phyloP scores from a whole-genome alignment of 75 land plant species.

The Picea sitchensis region DNA sequence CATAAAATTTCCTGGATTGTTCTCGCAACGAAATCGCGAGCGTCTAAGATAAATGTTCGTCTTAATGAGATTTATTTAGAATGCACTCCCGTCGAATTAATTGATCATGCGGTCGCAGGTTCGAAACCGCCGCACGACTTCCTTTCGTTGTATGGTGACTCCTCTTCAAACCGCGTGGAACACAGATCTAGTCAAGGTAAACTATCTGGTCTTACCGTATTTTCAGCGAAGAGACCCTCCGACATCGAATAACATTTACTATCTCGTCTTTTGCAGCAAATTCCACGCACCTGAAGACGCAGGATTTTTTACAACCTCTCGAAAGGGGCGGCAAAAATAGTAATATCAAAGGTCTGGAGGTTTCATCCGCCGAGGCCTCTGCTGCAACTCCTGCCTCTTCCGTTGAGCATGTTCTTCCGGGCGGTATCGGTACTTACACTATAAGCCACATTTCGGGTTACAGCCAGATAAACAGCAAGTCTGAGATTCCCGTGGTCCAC shows the following conservation, averaged over 20 bases:
- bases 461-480: neutral
- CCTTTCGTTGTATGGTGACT: slow-evolving; percentile 43
- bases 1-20: no score
- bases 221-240: neutral
- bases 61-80: neutral
- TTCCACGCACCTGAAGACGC: slow-evolving; percentile 36
- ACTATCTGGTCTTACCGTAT: neutral
- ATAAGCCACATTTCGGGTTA: slow-evolving; percentile 46
- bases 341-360: slow-evolving; percentile 8
- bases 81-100: neutral
- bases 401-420: slow-evolving; percentile 55
- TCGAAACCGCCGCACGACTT: slow-evolving; percentile 53
- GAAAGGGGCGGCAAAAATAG: slow-evolving; percentile 24
- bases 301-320: slow-evolving; percentile 52
- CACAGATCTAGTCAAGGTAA: slow-evolving; percentile 53
- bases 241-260: neutral
- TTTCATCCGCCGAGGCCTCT: slow-evolving; percentile 13
- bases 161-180: slow-evolving; percentile 35
- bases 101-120: slow-evolving; percentile 19
- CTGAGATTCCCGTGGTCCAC: slow-evolving; percentile 15
- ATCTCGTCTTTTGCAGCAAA: slow-evolving; percentile 19
- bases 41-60: neutral
- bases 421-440: slow-evolving; percentile 63
- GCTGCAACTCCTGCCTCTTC: slow-evolving; percentile 16
- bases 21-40: no score